phyloP scores from a whole-genome alignment of 495 filamentous ascomycete genomes.

The Tuber aestivum region DNA sequence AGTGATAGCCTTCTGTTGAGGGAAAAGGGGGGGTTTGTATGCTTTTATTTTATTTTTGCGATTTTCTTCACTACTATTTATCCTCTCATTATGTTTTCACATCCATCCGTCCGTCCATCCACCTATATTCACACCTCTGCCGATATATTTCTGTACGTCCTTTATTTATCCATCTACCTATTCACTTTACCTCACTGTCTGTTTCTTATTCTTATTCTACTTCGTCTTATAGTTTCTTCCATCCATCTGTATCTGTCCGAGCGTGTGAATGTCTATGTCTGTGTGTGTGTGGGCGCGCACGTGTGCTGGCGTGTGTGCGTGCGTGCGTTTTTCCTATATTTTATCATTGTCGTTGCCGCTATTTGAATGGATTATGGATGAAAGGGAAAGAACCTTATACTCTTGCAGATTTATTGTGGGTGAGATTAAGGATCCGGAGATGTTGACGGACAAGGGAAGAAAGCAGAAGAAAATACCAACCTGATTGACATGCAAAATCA shows the following conservation, averaged over 20 bases:
- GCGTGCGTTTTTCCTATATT: neutral
- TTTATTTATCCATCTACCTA: neutral
- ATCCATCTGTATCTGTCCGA: neutral
- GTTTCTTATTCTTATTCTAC: neutral
- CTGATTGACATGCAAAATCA: neutral
- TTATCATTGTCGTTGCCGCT: neutral
- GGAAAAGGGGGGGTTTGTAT: neutral
- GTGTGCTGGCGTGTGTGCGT: conserved; percentile 3
- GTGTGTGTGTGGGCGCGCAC: neutral
- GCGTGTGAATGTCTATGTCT: neutral
- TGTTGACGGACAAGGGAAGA: neutral
- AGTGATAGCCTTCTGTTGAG: neutral
- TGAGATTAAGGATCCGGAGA: neutral
- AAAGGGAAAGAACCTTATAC: neutral
- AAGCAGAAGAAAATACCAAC: neutral
- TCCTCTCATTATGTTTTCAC: neutral
- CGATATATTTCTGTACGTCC: conserved; percentile 1
- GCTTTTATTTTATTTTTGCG: neutral
- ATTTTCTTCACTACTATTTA: neutral
- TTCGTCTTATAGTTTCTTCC: neutral
- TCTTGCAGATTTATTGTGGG: neutral
- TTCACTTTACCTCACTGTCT: neutral
- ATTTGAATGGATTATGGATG: neutral
- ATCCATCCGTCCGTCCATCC: neutral
- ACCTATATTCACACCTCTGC: neutral